These are phyloP conservation scores for Chionographis japonica DNA, from an alignment of 106 monocot species.

Conservation along the genomic window DNA sequence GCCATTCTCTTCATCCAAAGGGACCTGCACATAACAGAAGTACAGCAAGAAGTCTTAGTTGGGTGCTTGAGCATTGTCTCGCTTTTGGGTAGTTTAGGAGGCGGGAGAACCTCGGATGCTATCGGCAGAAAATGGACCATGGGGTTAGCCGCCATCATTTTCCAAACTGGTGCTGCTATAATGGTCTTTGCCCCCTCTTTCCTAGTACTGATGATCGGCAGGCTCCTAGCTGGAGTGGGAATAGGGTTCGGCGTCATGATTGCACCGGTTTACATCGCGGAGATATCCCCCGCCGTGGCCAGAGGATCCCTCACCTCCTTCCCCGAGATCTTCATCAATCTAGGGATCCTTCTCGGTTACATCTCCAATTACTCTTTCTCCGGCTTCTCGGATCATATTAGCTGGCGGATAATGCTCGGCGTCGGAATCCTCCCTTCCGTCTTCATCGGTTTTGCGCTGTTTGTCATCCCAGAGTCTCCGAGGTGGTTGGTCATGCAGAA, in stretches of 20 bases:
- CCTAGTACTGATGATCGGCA: conserved; percentile 65
- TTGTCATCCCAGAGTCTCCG: conserved; percentile 89
- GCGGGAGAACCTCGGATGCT: conserved; percentile 71
- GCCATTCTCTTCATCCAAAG: conserved; percentile 85
- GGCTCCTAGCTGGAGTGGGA: conserved; percentile 78
- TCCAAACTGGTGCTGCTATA: conserved; percentile 73
- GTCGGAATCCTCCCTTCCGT: conserved; percentile 89
- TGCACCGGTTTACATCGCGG: conserved; percentile 93
- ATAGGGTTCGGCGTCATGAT: conserved; percentile 95
- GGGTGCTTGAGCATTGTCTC: conserved; percentile 87
- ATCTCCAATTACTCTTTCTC: conserved; percentile 89
- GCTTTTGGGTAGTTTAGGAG: conserved; percentile 75
- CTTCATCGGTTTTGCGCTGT: conserved; percentile 75
- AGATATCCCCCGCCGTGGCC: conserved; percentile 78
- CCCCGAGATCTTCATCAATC: conserved; percentile 94
- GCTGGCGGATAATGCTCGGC: conserved; percentile 94
- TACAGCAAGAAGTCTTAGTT: conserved; percentile 84
- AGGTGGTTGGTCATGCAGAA: conserved; percentile 91
- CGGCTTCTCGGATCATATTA: conserved; percentile 68
- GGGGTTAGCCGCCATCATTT: conserved; percentile 75
- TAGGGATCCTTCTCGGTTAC: conserved; percentile 93
- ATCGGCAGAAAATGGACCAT: conserved; percentile 98
- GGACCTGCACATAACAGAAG: conserved; percentile 80
- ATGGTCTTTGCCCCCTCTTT: conserved; percentile 85
- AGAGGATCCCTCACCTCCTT: conserved; percentile 88